phyloP scores from a whole-genome alignment of 345 rosid genomes.

The Pistacia vera region DNA sequence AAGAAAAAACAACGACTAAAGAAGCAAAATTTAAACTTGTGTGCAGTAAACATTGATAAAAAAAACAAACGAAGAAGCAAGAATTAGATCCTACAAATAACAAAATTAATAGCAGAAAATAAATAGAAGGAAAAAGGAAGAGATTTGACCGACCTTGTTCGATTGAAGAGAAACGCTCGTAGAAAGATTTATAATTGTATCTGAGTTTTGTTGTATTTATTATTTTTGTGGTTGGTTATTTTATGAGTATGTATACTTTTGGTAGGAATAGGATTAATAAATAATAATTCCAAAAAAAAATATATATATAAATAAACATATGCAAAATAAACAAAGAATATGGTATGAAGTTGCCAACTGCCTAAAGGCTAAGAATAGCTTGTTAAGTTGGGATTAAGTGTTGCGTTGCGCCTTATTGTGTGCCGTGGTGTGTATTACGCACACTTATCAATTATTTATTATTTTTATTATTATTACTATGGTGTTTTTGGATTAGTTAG shows the following conservation, averaged over 20 bases:
- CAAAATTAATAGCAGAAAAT: slow-evolving; percentile 1
- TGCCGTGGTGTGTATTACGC: no score
- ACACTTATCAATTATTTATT: no score
- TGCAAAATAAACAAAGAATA: neutral
- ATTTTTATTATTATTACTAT: no score
- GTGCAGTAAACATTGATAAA: neutral
- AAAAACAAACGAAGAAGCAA: neutral
- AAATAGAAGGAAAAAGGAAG: neutral
- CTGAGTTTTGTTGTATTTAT: neutral
- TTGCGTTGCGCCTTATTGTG: neutral
- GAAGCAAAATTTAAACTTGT: slow-evolving; percentile 13
- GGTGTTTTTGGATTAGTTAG: no score
- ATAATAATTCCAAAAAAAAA: neutral
- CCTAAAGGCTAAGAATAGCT: slow-evolving; percentile 31
- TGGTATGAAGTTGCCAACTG: slow-evolving; percentile 30
- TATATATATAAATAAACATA: neutral
- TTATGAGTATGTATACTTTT: slow-evolving; percentile 7
- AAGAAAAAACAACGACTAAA: slow-evolving; percentile 10
- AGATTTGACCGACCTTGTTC: slow-evolving; percentile 22
- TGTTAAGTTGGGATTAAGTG: slow-evolving; percentile 37
- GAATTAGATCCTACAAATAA: neutral
- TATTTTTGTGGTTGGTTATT: slow-evolving; percentile 12
- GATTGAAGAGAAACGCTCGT: slow-evolving; percentile 4
- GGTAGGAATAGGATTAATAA: neutral
- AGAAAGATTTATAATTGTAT: slow-evolving; percentile 1